Evolutionary conservation across 2,329 filamentous ascomycete species (phyloP).

Genomic region (Metarhizium album): DNA sequence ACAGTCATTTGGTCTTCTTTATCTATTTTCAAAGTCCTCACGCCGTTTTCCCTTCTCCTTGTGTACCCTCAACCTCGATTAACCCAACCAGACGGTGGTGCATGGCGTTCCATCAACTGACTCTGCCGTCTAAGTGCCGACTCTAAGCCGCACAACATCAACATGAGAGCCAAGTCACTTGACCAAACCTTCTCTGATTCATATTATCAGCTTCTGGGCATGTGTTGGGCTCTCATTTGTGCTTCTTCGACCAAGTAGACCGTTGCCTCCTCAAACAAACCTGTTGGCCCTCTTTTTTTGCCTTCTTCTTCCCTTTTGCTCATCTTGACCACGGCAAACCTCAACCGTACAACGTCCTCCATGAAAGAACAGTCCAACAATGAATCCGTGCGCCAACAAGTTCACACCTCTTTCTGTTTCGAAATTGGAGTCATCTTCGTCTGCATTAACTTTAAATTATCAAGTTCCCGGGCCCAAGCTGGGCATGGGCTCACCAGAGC

Average conservation of each 20-base stretch:
- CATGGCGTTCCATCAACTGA: not conserved
- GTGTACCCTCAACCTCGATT: not conserved
- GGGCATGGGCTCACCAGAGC: not conserved
- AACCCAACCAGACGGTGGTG: not conserved
- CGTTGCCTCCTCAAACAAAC: not conserved
- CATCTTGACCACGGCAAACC: not conserved
- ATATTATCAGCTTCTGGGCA: not conserved
- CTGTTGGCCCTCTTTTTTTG: not conserved
- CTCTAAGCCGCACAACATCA: not conserved
- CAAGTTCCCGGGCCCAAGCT: not conserved
- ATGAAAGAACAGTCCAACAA: not conserved
- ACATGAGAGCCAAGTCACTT: not conserved
- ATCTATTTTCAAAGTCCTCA: not conserved
- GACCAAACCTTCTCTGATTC: not conserved
- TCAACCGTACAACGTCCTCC: not conserved
- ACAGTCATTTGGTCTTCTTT: not conserved
- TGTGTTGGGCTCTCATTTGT: not conserved
- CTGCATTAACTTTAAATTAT: not conserved
- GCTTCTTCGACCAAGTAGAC: not conserved
- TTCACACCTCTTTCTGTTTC: slow-evolving; percentile 4
- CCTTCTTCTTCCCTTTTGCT: not conserved
- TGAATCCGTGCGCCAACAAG: slow-evolving; percentile 7
- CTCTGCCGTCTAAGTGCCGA: not conserved
- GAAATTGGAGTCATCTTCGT: slow-evolving; percentile 1
- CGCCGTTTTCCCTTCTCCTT: not conserved